Conservation (phyloP, 2,329 filamentous ascomycete genomes). For the Xylaria sp. region DNA sequence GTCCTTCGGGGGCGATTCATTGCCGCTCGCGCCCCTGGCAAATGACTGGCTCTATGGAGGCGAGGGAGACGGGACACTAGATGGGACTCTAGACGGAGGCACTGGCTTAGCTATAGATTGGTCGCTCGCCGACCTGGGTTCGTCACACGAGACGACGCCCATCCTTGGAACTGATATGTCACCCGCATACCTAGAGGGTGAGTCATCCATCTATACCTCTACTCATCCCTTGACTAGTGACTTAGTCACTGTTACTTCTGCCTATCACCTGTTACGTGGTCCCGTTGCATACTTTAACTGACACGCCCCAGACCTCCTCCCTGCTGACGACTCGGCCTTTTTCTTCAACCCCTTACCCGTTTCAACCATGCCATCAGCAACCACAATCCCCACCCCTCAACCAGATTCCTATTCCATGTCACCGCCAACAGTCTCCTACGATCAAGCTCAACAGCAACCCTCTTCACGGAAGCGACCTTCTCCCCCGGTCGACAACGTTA, state of each 20-base stretch:
- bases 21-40: constrained; percentile 38
- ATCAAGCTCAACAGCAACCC: constrained; percentile 42
- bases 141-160: constrained; percentile 41
- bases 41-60: constrained; percentile 45
- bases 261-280: constrained; percentile 7
- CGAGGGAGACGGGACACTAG: constrained; percentile 31
- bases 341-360: constrained; percentile 40
- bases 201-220: constrained; percentile 29
- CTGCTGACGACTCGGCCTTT: constrained; percentile 42
- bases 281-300: constrained; percentile 24
- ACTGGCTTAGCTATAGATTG: constrained; percentile 40
- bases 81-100: constrained; percentile 23
- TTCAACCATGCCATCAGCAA: constrained; percentile 36
- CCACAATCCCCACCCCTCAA: constrained; percentile 29
- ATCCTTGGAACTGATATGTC: constrained; percentile 41
- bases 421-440: constrained; percentile 34
- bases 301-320: constrained; percentile 41
- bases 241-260: constrained; percentile 4
- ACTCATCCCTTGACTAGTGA: background rate
- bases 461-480: constrained; percentile 46
- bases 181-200: constrained; percentile 45
- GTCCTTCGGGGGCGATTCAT: constrained; percentile 41
- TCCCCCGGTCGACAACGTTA: constrained; percentile 48
- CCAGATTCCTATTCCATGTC: constrained; percentile 36
- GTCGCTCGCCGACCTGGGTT: constrained; percentile 43